phyloP scores from a whole-genome alignment of 768 basidiomycete genomes.

The Leccinum imitatum region DNA sequence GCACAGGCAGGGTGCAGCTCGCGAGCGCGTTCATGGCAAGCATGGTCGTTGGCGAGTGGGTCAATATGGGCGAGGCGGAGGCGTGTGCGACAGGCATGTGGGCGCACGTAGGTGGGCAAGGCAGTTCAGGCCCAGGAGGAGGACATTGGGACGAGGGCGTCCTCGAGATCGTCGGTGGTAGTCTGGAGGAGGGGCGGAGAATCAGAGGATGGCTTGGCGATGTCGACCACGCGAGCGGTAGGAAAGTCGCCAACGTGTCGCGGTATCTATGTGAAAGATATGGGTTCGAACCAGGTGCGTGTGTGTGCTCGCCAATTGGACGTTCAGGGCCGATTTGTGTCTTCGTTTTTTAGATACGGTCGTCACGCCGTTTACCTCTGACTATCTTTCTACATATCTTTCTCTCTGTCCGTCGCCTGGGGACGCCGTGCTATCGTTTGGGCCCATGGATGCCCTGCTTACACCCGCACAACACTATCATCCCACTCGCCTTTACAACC shows the following conservation, averaged over 20 bases:
- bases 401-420: constrained; percentile 69
- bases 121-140: constrained; percentile 32
- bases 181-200: constrained; percentile 66
- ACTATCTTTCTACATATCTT: constrained; percentile 74
- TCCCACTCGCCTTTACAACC: constrained; percentile 70
- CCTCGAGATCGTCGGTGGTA: constrained; percentile 76
- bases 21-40: constrained; percentile 74
- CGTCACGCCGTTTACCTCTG: constrained; percentile 74
- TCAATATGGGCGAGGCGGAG: constrained; percentile 71
- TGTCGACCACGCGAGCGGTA: constrained; percentile 65
- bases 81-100: constrained; percentile 80
- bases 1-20: constrained; percentile 76
- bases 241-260: constrained; percentile 64
- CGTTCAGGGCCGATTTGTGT: background rate
- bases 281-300: constrained; percentile 72
- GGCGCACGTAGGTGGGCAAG: constrained; percentile 45
- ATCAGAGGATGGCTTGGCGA: constrained; percentile 83
- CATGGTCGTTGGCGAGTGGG: constrained; percentile 69
- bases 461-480: constrained; percentile 73
- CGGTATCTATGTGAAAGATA: constrained; percentile 78
- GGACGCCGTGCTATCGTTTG: constrained; percentile 78
- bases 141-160: constrained; percentile 77
- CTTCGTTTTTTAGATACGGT: constrained; percentile 53
- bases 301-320: background rate
- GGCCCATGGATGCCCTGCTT: constrained; percentile 77